Evolutionary conservation across 305 asterid species (phyloP).

Genomic region (Petunia hybrid): DNA sequence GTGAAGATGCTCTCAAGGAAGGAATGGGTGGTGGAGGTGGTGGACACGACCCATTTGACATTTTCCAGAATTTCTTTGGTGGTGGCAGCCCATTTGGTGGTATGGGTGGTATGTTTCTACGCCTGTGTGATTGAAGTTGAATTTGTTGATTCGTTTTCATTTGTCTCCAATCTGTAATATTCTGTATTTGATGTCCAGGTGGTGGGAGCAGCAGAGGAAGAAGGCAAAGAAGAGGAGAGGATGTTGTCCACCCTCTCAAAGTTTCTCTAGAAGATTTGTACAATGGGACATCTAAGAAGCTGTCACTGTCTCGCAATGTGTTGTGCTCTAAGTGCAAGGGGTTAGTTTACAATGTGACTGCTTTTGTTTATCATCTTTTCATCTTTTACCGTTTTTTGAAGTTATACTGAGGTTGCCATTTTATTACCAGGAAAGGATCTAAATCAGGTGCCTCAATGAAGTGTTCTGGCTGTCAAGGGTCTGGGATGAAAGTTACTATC

Average conservation of each 20-base stretch:
- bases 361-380: not conserved
- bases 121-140: slow-evolving; percentile 19
- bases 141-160: not conserved
- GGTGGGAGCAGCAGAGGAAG: slow-evolving; percentile 48
- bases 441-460: slow-evolving; percentile 42
- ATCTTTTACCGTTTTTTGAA: not conserved
- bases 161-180: not conserved
- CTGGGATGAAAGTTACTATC: slow-evolving; percentile 43
- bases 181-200: slow-evolving; percentile 27
- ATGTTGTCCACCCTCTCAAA: slow-evolving; percentile 44
- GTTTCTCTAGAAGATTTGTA: slow-evolving; percentile 44
- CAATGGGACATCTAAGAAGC: slow-evolving; percentile 44
- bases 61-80: slow-evolving; percentile 43
- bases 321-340: slow-evolving; percentile 45
- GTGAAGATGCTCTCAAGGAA: slow-evolving; percentile 46
- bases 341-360: slow-evolving; percentile 27
- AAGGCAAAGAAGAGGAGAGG: slow-evolving; percentile 47
- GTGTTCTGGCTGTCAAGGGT: slow-evolving; percentile 45
- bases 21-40: slow-evolving; percentile 46
- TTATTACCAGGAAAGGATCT: slow-evolving; percentile 35
- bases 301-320: slow-evolving; percentile 44
- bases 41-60: slow-evolving; percentile 42
- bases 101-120: slow-evolving; percentile 26
- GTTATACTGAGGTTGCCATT: not conserved
- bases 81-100: slow-evolving; percentile 42